Percentiles rank a stretch among this genome's conserved stretches.
These are phyloP conservation scores for Stagonosporopsis vannaccii DNA, from an alignment of 2,329 filamentous ascomycete species.

Conservation along the genomic window DNA sequence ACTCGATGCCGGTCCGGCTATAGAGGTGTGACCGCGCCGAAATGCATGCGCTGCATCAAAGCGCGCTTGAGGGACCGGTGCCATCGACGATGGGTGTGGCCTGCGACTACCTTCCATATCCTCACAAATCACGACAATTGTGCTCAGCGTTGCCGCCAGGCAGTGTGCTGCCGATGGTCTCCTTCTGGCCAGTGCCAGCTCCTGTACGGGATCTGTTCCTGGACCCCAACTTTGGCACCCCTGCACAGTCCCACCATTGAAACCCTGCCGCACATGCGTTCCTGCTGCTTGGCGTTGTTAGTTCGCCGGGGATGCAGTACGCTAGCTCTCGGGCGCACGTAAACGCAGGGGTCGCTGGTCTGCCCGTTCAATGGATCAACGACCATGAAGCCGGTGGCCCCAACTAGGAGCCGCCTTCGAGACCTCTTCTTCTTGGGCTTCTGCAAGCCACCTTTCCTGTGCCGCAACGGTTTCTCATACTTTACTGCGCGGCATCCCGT, in stretches of 20 bases:
- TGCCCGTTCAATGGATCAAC: constrained; percentile 40
- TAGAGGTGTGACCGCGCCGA: background rate
- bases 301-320: constrained; percentile 26
- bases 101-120: constrained; percentile 9
- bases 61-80: constrained; percentile 8
- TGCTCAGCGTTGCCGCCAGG: constrained; percentile 8
- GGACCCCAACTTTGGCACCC: constrained; percentile 30
- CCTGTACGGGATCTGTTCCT: constrained; percentile 33
- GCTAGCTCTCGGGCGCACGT: constrained; percentile 28
- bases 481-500: constrained; percentile 40
- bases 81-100: constrained; percentile 5
- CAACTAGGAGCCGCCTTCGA: constrained; percentile 39
- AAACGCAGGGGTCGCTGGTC: constrained; percentile 36
- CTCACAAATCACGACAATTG: constrained; percentile 18
- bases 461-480: constrained; percentile 36
- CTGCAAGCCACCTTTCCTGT: constrained; percentile 32
- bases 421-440: constrained; percentile 31
- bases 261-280: constrained; percentile 29
- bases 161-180: constrained; percentile 5
- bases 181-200: constrained; percentile 31
- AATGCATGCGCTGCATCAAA: constrained; percentile 1
- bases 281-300: constrained; percentile 32
- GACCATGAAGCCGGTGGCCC: constrained; percentile 37
- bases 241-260: constrained; percentile 29
- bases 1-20: background rate